Evolutionary conservation across 148 eudicot genomes (phyloP).

Genomic region (Vaccinium macrocarpon): DNA sequence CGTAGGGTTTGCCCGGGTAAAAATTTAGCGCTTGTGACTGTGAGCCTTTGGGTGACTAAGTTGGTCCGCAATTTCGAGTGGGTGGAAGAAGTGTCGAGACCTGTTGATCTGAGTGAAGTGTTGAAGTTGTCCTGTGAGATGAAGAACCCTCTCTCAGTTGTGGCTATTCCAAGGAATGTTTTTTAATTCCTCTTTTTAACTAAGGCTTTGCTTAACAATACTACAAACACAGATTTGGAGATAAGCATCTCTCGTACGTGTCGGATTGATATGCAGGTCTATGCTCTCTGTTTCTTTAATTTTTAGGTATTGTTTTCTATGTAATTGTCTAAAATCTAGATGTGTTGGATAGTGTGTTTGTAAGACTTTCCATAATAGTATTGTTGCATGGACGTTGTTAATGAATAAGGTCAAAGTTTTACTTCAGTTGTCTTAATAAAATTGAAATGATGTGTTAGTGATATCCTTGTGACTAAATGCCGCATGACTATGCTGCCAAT

Average conservation of each 20-base stretch:
- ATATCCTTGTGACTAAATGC: no score
- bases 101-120: conserved; percentile 47
- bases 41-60: conserved; percentile 53
- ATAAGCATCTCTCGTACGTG: no score
- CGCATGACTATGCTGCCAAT: no score
- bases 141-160: conserved; percentile 47
- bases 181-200: background rate
- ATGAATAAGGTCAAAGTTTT: background rate
- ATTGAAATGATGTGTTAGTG: no score
- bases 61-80: conserved; percentile 42
- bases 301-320: no score
- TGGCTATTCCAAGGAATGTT: conserved; percentile 34
- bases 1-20: conserved; percentile 62
- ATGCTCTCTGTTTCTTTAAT: no score
- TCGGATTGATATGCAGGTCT: no score
- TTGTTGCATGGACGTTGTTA: background rate
- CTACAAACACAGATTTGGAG: no score
- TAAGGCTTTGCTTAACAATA: background rate
- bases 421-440: no score
- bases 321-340: no score
- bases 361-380: background rate
- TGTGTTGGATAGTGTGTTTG: background rate
- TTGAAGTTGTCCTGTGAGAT: conserved; percentile 65
- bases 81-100: conserved; percentile 21
- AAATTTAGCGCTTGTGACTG: conserved; percentile 51